These are phyloP conservation scores for Hemerocallis citrina DNA, from an alignment of 106 monocot genomes.

Conservation along the genomic window DNA sequence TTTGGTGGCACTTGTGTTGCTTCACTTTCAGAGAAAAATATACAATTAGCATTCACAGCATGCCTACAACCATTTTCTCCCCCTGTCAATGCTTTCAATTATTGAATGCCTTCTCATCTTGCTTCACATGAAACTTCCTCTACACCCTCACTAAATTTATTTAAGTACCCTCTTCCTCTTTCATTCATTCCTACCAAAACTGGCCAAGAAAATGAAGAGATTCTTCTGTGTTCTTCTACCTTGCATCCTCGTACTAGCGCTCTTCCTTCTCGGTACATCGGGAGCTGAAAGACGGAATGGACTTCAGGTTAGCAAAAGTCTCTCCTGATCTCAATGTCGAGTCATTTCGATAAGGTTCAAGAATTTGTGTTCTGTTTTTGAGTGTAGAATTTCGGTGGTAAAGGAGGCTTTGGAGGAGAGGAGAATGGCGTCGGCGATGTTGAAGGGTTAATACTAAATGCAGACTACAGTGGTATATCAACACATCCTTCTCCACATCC, in stretches of 20 bases:
- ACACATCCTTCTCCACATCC: slow-evolving; percentile 11
- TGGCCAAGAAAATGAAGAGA: slow-evolving; percentile 1
- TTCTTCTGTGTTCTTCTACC: not conserved
- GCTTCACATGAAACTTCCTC: not conserved
- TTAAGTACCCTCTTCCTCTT: not conserved
- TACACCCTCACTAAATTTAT: not conserved
- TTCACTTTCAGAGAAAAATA: slow-evolving; percentile 2
- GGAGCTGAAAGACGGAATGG: not conserved
- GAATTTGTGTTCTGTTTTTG: not conserved
- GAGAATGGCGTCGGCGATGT: not conserved
- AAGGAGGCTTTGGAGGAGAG: not conserved
- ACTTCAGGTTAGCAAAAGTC: not conserved
- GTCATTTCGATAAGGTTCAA: too few species aligned
- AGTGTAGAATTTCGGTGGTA: not conserved
- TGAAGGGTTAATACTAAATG: slow-evolving; percentile 5
- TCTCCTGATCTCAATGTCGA: not conserved
- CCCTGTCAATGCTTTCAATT: not conserved
- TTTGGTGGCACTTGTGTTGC: not conserved
- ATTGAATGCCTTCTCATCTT: not conserved
- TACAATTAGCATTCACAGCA: not conserved
- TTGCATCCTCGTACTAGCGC: not conserved
- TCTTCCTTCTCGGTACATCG: not conserved
- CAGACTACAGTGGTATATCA: not conserved
- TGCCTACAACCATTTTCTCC: not conserved
- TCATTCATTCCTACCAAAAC: not conserved